Evolutionary conservation across 2,329 filamentous ascomycete genomes (phyloP), one percentile per base, ranked within the genome.

Genomic region (Blastomyces emzantsi): DNA sequence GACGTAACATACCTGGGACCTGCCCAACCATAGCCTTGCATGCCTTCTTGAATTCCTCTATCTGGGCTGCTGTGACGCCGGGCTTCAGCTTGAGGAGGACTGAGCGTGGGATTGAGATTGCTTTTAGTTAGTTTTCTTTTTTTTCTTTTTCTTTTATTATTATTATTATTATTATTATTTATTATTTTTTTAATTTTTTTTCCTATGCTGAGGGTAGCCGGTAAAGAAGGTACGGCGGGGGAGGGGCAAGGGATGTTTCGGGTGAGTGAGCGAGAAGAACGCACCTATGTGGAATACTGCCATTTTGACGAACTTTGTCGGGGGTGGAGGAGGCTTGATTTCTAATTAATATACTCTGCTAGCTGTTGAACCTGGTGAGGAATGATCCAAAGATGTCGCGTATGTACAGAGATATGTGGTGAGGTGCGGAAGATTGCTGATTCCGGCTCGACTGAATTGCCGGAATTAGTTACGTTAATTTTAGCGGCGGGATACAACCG

Each of bases 41-140:
- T 25, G 66, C 66, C 7, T 69, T 62, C 1, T 66, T 65, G 72
- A 74, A 79, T 43, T 69, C 66, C 15, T 70, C 62, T 3, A 79
- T 28, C 65, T 76, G 72, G 7, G 69, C 68, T 15, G 69, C 66
- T 0, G 73, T 73, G 13, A 77, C 73, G 51, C 72, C 71, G 39
- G 70, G 71, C 67, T 79, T 79, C 51, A 79, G 73, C 66, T 74
- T 74, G 72, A 79, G 77, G 60, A 80, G 72, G 22, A 79, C 77
- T 78, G 30, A 1, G 39, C 55, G 49, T 64, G 60, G 62, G 61
- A 62, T 28, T 17, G 9, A 52, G 30, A 55, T 2, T 58, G 33
- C 2, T 45, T 41, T 43, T 43, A 33, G 45, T 17, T 15, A 19
- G 2, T 15, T 59, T 55, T 15, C 36, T 22, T 11, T 36, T 30